Evolutionary conservation across 2,329 filamentous ascomycete species (phyloP), one percentile per base, ranked within the genome.

Genomic region (Biscogniauxia marginata): DNA sequence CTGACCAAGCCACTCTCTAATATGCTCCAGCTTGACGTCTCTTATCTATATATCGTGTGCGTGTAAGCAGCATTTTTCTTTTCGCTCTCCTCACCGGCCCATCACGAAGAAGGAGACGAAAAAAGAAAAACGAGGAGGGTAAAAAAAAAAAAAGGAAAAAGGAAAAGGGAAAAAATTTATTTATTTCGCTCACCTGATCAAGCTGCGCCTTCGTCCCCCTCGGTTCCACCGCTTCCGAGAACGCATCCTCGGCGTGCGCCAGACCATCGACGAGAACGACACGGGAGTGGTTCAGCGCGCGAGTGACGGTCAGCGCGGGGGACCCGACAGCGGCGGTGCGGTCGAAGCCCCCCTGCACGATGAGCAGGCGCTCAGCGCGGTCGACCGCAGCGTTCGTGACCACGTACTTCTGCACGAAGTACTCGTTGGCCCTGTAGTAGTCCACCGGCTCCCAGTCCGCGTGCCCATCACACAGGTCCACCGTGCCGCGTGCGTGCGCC

Each of bases 1-100:
- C 43, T 46, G 52, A 2, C 62, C 57, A n/a, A 63, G 56, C 60
- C 60, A 63, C 22, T 62, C 62, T 7, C 56, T 56, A 5, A 63
- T 52, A 23, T 63, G 60, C 45, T 55, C 50, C 9, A 64, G 23
- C 53, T 61, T 64, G 18, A 55, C 11, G 34, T 64, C 56, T 4
- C 62, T 55, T 47, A 63, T 58, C 61, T 62, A n/a, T 30, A 43
- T 8, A 8, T 9, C 39, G n/a, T 34, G 16, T 8, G 24, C 55
- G 16, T 22, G 44, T 46, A 7, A 46, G n/a, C 16, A n/a, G n/a
- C n/a, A n/a, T n/a, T n/a, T n/a, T n/a, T n/a, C n/a, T n/a, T n/a
- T n/a, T n/a, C n/a, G n/a, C n/a, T n/a, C n/a, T n/a, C n/a, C n/a
- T n/a, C n/a, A n/a, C n/a, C n/a, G n/a, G n/a, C n/a, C n/a, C n/a